Evolutionary conservation across 1,139 yeast genomes (phyloP), one percentile per base, ranked within the genome.

Genomic region (Diutina neorugosa): DNA sequence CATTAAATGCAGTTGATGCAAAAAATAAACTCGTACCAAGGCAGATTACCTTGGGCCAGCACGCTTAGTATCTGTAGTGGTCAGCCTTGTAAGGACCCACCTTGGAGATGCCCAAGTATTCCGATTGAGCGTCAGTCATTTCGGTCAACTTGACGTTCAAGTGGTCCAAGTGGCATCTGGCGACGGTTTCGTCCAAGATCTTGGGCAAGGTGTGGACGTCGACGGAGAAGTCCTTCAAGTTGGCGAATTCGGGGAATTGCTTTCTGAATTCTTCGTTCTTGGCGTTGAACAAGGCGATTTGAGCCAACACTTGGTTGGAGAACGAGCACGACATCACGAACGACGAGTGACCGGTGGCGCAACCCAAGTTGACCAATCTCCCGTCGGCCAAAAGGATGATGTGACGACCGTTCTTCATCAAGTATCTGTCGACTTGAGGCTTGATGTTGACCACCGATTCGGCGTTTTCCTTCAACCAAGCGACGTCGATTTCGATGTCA

Each of bases 291-390:
- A 93, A 81, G 68, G 98, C 99, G 68, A 94, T 91, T 82, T 93
- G 99, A 65, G 99, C 99, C 73, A 93, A 82, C 61, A 93, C 98
- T 80, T 93, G 99, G 87, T 93, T 93, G 65, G 98, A 89, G 96
- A 93, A 93, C 57, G 98, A 93, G 81, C 98, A 93, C 60, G 98
- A 91, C 99, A 93, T 93, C 70, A 93, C 98, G 71, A 93, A 93
- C 54, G 98, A 90, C 57, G 98, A 87, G 82, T 93, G 99, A 70
- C 99, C 99, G 69, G 98, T 94, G 71, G 98, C 99, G 80, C 98
- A 94, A 67, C 99, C 99, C 74, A 93, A 83, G 91, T 93, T 93
- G 73, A 93, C 98, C 70, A 93, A 86, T 82, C 99, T 91, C 78
- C 99, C 99, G 77, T 91, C 97, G 64, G 99, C 99, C 69, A 93